A percentile compares a stretch with the other conserved stretches of the same genome.
Evolutionary conservation across 106 monocot species (phyloP).

Genomic region (Dendrobium huoshanense): DNA sequence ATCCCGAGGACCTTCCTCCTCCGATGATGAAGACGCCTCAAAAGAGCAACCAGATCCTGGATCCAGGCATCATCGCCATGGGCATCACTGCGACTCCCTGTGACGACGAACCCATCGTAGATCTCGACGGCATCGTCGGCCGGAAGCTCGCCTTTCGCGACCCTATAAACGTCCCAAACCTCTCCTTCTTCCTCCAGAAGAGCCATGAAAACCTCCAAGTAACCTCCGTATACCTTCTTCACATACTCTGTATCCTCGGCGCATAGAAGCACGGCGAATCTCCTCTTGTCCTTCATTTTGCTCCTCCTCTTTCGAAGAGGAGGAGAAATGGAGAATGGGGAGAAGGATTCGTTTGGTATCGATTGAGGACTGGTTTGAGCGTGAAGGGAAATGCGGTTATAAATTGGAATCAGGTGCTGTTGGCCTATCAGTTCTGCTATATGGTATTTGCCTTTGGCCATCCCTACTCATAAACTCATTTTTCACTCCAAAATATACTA

Average conservation of each 20-base stretch:
- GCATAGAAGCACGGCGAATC: conserved; percentile 67
- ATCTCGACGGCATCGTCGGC: conserved; percentile 18
- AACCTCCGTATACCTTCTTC: conserved; percentile 70
- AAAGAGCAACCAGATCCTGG: conserved; percentile 32
- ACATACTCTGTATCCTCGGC: conserved; percentile 90
- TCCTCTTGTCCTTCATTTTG: conserved; percentile 22
- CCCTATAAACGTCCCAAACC: conserved; percentile 60
- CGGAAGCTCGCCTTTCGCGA: conserved; percentile 57
- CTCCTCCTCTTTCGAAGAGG: conserved; percentile 5
- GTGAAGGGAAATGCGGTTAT: no score
- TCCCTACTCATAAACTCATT: no score
- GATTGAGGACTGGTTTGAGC: not conserved
- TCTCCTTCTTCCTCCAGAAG: conserved; percentile 62
- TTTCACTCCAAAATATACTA: no score
- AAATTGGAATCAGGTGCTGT: no score
- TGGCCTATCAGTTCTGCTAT: no score
- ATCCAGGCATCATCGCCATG: conserved; percentile 81
- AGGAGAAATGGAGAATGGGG: not conserved
- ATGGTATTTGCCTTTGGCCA: no score
- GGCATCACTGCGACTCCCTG: conserved; percentile 84
- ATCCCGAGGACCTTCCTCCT: conserved; percentile 70
- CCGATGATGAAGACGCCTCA: conserved; percentile 28
- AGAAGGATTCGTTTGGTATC: not conserved
- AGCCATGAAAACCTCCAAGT: conserved; percentile 54
- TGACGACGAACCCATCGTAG: conserved; percentile 76